Evolutionary conservation across 108 stramenopile species (phyloP).

Genomic region (Cyclotella baltica): DNA sequence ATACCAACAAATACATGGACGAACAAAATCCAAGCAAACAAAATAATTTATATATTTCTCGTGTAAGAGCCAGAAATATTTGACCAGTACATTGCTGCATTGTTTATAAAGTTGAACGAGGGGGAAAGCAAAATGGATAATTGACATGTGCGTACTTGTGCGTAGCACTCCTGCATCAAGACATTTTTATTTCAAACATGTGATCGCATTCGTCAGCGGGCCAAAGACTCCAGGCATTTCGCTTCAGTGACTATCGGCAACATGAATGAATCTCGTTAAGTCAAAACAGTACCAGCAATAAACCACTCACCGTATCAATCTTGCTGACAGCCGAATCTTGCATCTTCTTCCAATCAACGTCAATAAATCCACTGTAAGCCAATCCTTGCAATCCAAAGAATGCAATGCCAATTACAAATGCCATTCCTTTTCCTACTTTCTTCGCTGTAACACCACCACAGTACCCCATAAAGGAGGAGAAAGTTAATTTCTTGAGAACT

Average conservation of each 20-base stretch:
- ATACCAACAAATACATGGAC: too few relatives aligned
- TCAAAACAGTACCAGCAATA: not conserved
- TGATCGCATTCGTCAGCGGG: too few relatives aligned
- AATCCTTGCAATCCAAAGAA: slow-evolving; percentile 81
- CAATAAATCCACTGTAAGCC: slow-evolving; percentile 77
- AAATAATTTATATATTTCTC: too few relatives aligned
- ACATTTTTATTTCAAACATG: too few relatives aligned
- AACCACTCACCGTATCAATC: slow-evolving; percentile 65
- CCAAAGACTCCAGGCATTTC: too few relatives aligned
- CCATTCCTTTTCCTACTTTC: slow-evolving; percentile 80
- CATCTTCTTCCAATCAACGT: slow-evolving; percentile 89
- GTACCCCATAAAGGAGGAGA: slow-evolving; percentile 87
- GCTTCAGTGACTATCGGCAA: not conserved
- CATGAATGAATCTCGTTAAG: not conserved
- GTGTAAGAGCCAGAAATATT: too few relatives aligned
- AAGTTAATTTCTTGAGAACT: slow-evolving; percentile 61
- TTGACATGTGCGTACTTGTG: too few relatives aligned
- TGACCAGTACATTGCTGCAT: too few relatives aligned
- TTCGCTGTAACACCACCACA: slow-evolving; percentile 87
- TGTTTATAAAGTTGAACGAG: too few relatives aligned
- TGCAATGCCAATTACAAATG: slow-evolving; percentile 74
- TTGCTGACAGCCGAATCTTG: slow-evolving; percentile 64
- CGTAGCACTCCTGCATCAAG: too few relatives aligned
- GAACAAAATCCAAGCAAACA: too few relatives aligned
- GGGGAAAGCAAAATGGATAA: too few relatives aligned